Conservation (phyloP, 345 rosid species). For the Erodium maritimum region DNA sequence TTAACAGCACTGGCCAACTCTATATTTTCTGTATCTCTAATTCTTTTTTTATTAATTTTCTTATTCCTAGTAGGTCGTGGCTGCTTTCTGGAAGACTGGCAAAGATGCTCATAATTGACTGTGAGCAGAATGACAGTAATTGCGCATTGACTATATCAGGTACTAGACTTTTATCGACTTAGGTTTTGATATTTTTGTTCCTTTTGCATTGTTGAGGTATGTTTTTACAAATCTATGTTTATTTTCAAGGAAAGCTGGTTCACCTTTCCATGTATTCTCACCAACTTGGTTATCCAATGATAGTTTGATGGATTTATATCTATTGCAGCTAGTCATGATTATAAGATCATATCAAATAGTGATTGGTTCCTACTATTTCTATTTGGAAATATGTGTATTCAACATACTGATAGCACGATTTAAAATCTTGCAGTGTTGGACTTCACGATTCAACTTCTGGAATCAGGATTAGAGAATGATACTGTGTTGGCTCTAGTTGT, state of each 20-base stretch:
- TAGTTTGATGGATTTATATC: background rate
- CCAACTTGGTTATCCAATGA: background rate
- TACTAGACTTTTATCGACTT: slow-evolving; percentile 13
- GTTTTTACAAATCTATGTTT: background rate
- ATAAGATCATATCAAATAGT: background rate
- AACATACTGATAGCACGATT: slow-evolving; percentile 14
- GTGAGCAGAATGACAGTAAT: slow-evolving; percentile 60
- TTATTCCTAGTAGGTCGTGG: slow-evolving; percentile 53
- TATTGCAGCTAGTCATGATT: background rate
- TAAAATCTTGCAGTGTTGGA: slow-evolving; percentile 65
- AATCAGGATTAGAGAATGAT: slow-evolving; percentile 59
- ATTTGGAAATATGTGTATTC: background rate
- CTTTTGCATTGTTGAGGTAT: background rate
- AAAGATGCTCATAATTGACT: slow-evolving; percentile 68
- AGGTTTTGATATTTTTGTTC: slow-evolving; percentile 3
- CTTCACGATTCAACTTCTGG: slow-evolving; percentile 64
- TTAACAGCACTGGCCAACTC: no score
- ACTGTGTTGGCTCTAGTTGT: slow-evolving; percentile 49
- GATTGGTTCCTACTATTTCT: background rate
- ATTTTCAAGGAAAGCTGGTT: background rate
- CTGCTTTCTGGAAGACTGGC: slow-evolving; percentile 78
- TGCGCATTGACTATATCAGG: slow-evolving; percentile 72
- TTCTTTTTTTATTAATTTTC: background rate
- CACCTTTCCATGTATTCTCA: background rate
- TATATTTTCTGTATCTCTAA: background rate